Evolutionary conservation across 2,329 filamentous ascomycete species (phyloP), one percentile per base, ranked within the genome.

Genomic region (Diaporthe ilicicola): DNA sequence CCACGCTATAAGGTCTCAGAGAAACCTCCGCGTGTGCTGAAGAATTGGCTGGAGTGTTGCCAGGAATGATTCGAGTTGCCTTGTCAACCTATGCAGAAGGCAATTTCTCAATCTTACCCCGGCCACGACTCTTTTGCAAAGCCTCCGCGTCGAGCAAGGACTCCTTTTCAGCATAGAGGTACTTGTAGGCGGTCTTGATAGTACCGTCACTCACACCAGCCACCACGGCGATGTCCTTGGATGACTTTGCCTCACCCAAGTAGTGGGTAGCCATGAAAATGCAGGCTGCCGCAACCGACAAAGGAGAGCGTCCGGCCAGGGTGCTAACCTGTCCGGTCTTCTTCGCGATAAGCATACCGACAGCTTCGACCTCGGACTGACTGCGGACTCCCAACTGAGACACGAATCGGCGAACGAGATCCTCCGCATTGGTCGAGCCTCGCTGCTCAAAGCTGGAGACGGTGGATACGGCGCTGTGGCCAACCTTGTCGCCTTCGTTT

Each of bases 191-290:
- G 32, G 94, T 97, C 77, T 97, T 95, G 77, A 99, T 97, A 0
- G 96, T 99, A 69, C 96, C 95, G 78, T 99, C 97, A 79, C 94
- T 98, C 34, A 99, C 96, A 74, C 94, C 94, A 1, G 93, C 94
- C 22, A 96, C 92, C 29, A 83, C 82, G 6, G 94, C 93, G 76
- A 99, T 98, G 73, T 97, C 93, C 81, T 95, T 95, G n/a, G 94
- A 92, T 8, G 89, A 86, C 77, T 93, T 93, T 24, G 90, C 86
- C 75, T 96, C 89, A 69, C 92, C 93, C 84, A 97, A 92, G 46
- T 98, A 87, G 78, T 95, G 91, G 37, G 94, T 94, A 4, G 95
- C 93, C 90, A 98, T 96, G 86, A 96, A 99, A 81, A 99, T 98
- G 81, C 94, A 97, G 39, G 96, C 95, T 22, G 95, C 95, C 8